These are phyloP conservation scores for Solanum appendiculatum DNA, from an alignment of 257 asterid species.

Conservation along the genomic window DNA sequence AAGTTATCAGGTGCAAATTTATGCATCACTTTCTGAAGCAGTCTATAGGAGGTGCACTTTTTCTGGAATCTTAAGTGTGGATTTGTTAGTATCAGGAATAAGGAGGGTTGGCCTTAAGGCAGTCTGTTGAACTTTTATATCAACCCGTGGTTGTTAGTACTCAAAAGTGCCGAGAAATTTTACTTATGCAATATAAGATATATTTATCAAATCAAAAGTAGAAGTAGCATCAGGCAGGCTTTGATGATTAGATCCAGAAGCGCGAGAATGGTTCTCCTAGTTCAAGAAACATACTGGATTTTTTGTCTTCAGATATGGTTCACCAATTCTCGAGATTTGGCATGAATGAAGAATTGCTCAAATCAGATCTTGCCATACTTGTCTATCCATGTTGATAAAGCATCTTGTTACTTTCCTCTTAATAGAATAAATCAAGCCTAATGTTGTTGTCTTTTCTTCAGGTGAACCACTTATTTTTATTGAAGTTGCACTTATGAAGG, in stretches of 20 bases:
- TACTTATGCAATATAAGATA: not conserved
- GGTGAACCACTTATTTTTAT: slow-evolving; percentile 97
- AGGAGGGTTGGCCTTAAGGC: not conserved
- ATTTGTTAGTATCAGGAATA: not conserved
- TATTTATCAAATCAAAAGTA: not conserved
- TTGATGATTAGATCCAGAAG: not conserved
- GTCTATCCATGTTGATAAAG: not conserved
- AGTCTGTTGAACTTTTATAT: not conserved
- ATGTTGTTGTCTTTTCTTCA: slow-evolving; percentile 20
- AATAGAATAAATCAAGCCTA: not conserved
- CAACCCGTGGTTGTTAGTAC: not conserved
- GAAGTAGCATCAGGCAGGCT: not conserved
- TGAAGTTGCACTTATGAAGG: slow-evolving; percentile 91
- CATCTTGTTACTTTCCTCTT: not conserved
- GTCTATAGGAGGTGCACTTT: not conserved
- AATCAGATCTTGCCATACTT: not conserved
- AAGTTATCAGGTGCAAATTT: not conserved
- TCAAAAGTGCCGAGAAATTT: not conserved
- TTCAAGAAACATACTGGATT: not conserved
- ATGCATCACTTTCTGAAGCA: not conserved
- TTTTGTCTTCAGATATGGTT: not conserved
- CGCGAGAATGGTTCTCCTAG: not conserved
- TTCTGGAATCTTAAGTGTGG: not conserved
- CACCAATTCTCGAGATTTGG: not conserved
- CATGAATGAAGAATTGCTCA: not conserved